Evolutionary conservation across 2,329 filamentous ascomycete genomes (phyloP).

Genomic region (Sporothrix mexicana): DNA sequence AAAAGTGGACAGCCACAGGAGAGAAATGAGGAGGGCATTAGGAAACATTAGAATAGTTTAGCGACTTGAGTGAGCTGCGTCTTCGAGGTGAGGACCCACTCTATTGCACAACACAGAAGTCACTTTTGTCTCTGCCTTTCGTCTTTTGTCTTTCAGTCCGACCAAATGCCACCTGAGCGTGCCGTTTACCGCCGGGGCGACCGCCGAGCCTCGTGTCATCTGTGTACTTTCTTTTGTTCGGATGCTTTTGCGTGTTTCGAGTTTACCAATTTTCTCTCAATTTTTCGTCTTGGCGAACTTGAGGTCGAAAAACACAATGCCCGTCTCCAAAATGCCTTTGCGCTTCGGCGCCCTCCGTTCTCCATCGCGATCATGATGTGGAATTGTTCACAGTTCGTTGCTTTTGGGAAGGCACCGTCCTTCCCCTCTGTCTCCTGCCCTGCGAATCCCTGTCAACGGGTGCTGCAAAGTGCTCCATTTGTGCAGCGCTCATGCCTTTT

Average conservation of each 20-base stretch:
- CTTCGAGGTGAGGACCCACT: background rate
- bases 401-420: background rate
- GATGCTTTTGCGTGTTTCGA: background rate
- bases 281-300: no score
- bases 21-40: slow-evolving; percentile 6
- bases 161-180: background rate
- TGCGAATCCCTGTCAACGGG: background rate
- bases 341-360: no score
- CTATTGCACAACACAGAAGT: background rate
- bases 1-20: slow-evolving; percentile 12
- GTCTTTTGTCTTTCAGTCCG: no score
- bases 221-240: background rate
- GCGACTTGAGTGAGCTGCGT: background rate
- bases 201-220: slow-evolving; percentile 2
- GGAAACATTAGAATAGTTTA: background rate
- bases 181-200: slow-evolving; percentile 9
- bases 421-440: background rate
- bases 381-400: background rate
- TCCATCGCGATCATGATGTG: background rate
- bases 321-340: no score
- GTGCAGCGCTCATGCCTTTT: background rate
- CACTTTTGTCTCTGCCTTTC: no score
- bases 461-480: slow-evolving; percentile 7
- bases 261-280: no score
- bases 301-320: no score